These are phyloP conservation scores for Xylariaceae sp. DNA, from an alignment of 2,329 filamentous ascomycete genomes.

Conservation along the genomic window DNA sequence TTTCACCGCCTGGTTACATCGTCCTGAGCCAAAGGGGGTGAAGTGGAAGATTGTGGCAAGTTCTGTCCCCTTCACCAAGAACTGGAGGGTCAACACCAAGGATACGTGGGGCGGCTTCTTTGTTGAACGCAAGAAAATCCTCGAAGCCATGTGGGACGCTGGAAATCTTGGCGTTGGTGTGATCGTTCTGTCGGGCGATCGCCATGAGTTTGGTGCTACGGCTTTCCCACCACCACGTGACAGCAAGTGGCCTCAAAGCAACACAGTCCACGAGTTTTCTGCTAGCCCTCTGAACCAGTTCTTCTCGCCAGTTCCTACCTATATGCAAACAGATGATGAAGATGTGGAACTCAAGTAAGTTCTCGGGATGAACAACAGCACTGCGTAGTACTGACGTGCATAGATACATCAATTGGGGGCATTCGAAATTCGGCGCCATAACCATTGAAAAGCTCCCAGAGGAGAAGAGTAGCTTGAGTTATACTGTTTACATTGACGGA, in stretches of 20 bases:
- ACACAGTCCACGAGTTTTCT: constrained; percentile 82
- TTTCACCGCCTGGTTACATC: constrained; percentile 69
- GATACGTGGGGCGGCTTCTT: constrained; percentile 97
- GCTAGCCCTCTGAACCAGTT: constrained; percentile 92
- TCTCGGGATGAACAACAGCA: neutral
- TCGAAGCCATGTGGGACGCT: constrained; percentile 90
- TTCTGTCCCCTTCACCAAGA: constrained; percentile 93
- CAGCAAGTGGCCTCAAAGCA: constrained; percentile 57
- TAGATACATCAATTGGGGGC: constrained; percentile 75
- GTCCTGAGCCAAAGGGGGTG: constrained; percentile 68
- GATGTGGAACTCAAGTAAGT: constrained; percentile 81
- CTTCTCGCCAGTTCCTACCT: constrained; percentile 78
- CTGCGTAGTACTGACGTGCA: constrained; percentile 20
- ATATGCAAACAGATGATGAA: constrained; percentile 72
- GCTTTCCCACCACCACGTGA: constrained; percentile 60
- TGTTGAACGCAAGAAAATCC: constrained; percentile 67
- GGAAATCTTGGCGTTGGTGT: constrained; percentile 71
- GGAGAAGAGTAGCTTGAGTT: constrained; percentile 69
- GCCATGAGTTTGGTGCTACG: constrained; percentile 96
- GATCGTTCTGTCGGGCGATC: constrained; percentile 79
- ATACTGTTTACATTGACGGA: constrained; percentile 78
- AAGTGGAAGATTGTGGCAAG: constrained; percentile 92
- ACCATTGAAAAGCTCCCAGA: constrained; percentile 66
- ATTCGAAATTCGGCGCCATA: constrained; percentile 81
- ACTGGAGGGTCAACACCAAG: constrained; percentile 81